Evolutionary conservation across 345 rosid genomes (phyloP), one percentile per base, ranked within the genome.

Genomic region (Populus euphratica): DNA sequence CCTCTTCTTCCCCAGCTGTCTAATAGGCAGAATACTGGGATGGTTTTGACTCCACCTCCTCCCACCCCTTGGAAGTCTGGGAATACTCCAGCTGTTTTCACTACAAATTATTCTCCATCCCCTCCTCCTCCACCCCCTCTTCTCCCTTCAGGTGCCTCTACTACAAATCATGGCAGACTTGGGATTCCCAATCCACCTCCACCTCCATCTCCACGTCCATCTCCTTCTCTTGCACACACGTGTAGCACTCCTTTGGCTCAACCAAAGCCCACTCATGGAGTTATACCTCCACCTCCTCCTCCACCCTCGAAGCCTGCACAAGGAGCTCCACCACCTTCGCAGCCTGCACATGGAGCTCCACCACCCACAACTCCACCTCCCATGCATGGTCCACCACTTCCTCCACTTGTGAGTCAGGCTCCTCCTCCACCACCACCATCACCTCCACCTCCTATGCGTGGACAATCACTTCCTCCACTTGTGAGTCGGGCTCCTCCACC

Each of bases 1-100:
- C 86, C 88, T 17, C 90, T 87, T 3, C 87, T 91, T 68, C 88
- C 86, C 29, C 70, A 71, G 69, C 43, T 78, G 73, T 79, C 73
- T 41, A 78, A 47, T 75, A 80, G 80, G 76, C 86, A 70, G 73
- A 84, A 81, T 77, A 71, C 29, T 80, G 85, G 71, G 74, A 77
- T 59, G 54, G 75, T 74, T 59, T 73, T 85, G 79, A 88, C 94
- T 36, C 84, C 90, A 9, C 92, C 80, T 54, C 78, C 69, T 41
- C n/a, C 71, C 39, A 75, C 61, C 21, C 75, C 83, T 21, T 21
- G 47, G 75, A 72, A 36, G n/a, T 36, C 64, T 13, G 41, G 7
- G n/a, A 21, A 39, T 63, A 69, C 66, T 38, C 72, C 47, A 13
- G 68, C 70, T 9, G 73, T 74, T 9, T 62, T 52, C 27, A 20